Evolutionary conservation across 805 yeast species (phyloP), one percentile per base, ranked within the genome.

Genomic region (Candida chauliodis): DNA sequence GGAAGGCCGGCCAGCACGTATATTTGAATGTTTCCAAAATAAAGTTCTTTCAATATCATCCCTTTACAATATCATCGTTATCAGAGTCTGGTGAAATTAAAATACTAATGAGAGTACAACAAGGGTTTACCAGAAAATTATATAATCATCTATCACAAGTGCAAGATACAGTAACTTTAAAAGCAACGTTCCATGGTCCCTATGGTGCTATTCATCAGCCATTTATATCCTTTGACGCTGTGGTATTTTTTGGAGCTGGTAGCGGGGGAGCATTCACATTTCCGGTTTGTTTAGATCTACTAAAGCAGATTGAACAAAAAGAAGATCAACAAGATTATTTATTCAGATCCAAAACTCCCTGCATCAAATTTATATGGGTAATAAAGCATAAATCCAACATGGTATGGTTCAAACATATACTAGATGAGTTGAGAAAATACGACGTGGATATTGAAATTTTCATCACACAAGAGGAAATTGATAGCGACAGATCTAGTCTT

Each of bases 1-100:
- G 78, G 78, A 58, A 58, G 35, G 62, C 76, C 0, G 77, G 77
- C 4, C 76, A 72, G 47, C 75, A 72, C 45, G 58, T 71, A 11
- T 59, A 55, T 26, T 49, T 73, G 10, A 67, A 58, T 32, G 69
- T 71, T 8, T 49, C 61, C 4, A 58, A 59, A 40, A 63, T 71
- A 11, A 54, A 58, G 2, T 43, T 45, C 7, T 45, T 66, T 29
- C 75, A 70, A 43, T 58, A 56, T 44, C 78, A 73, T 48, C 78
- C 78, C 1, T 73, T 73, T 48, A 71, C 78, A 2, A 67, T 72
- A 33, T 49, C 70, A 4, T 61, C 69, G 32, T 46, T 68, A 24
- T 50, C 70, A 8, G 64, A 56, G 5, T 38, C 62, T 1, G 66
- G 67, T 1, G 64, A 61, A 24, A 61, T 74, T 50, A 62, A 53